Conservation (phyloP, 495 filamentous ascomycete species). For the Apodospora peruviana region DNA sequence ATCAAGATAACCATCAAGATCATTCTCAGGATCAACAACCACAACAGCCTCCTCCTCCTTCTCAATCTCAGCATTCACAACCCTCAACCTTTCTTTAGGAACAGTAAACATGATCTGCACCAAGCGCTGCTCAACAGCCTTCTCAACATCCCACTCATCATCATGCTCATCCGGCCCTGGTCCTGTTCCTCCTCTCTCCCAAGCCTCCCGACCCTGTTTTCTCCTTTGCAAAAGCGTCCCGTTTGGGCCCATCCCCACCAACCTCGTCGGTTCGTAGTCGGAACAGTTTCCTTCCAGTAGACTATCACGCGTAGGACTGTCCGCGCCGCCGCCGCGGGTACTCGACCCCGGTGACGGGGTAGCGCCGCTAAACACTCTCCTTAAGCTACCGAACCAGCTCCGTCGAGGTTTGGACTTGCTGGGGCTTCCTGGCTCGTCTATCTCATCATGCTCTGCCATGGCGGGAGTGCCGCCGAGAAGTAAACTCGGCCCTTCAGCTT, state of each 20-base stretch:
- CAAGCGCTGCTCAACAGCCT: conserved; percentile 67
- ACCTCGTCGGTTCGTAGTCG: conserved; percentile 20
- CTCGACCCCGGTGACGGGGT: conserved; percentile 8
- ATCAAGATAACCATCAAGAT: neutral
- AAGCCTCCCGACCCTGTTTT: conserved; percentile 38
- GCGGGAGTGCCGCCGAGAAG: conserved; percentile 35
- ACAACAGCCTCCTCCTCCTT: conserved; percentile 37
- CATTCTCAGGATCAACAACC: conserved; percentile 21
- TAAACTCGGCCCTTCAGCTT: conserved; percentile 60
- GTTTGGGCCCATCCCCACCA: conserved; percentile 20
- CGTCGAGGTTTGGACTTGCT: conserved; percentile 38
- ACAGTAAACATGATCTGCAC: conserved; percentile 96
- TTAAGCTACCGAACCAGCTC: conserved; percentile 46
- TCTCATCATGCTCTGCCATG: conserved; percentile 19
- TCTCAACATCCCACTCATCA: conserved; percentile 85
- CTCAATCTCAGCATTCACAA: conserved; percentile 68
- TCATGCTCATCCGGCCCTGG: conserved; percentile 5
- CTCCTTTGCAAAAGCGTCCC: conserved; percentile 29
- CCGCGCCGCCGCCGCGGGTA: conserved; percentile 12
- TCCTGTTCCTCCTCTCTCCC: conserved; percentile 16
- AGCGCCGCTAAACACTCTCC: conserved; percentile 35
- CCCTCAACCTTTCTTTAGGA: conserved; percentile 73
- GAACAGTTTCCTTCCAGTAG: conserved; percentile 16
- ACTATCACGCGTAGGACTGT: conserved; percentile 18
- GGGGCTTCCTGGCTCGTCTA: conserved; percentile 34